These are phyloP conservation scores for Brassica hybrid DNA, from an alignment of 441 rosid species.

Conservation along the genomic window DNA sequence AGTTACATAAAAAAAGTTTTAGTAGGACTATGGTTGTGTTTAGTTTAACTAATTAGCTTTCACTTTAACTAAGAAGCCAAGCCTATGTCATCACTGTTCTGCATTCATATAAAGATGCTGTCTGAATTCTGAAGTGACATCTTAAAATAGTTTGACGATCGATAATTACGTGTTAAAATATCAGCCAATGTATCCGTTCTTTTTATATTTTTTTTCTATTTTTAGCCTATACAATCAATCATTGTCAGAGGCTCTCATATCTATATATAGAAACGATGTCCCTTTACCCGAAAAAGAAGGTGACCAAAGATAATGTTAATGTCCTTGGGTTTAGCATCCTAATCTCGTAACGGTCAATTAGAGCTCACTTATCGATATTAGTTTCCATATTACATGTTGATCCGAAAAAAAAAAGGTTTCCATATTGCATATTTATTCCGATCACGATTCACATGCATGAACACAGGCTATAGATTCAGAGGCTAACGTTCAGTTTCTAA, in stretches of 20 bases:
- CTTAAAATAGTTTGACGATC: too few species aligned
- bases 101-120: not conserved
- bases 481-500: not conserved
- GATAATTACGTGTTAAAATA: too few species aligned
- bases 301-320: conserved; percentile 6
- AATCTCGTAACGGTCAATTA: conserved; percentile 26
- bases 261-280: not conserved
- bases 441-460: conserved; percentile 22
- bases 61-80: not conserved
- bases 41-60: not conserved
- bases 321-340: conserved; percentile 15
- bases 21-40: not conserved
- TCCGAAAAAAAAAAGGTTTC: not conserved
- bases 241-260: conserved; percentile 1
- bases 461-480: not conserved
- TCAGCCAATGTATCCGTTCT: too few species aligned
- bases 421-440: conserved; percentile 1
- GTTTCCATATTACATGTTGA: not conserved
- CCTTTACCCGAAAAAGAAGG: not conserved
- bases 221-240: not conserved
- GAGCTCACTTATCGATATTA: conserved; percentile 11
- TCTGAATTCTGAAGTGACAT: too few species aligned
- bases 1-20: not conserved
- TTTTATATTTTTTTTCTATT: not conserved
- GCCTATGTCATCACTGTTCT: not conserved